Conservation (phyloP, 2,329 filamentous ascomycete genomes). For the Curvularia sp. region DNA sequence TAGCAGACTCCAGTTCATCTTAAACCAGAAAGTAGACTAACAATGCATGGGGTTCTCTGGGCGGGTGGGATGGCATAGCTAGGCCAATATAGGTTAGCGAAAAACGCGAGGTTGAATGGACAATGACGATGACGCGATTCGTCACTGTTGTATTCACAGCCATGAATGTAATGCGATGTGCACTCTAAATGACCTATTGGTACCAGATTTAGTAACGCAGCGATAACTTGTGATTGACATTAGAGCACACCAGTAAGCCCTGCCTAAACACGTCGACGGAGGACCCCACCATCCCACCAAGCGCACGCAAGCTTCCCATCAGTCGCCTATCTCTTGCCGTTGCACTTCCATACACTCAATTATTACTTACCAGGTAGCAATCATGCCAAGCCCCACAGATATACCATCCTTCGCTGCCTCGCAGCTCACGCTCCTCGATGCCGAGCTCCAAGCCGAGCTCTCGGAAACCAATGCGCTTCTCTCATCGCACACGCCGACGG, state of each 20-base stretch:
- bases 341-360: background rate
- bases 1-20: too few species aligned
- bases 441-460: conserved; percentile 75
- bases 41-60: background rate
- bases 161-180: background rate
- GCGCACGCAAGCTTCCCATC: background rate
- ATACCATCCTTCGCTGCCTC: conserved; percentile 72
- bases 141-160: background rate
- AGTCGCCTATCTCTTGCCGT: background rate
- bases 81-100: background rate
- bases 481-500: conserved; percentile 69
- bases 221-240: background rate
- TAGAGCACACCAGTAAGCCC: background rate
- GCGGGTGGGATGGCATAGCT: background rate
- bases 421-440: conserved; percentile 74
- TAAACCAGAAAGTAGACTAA: background rate
- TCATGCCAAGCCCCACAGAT: conserved; percentile 54
- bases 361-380: background rate
- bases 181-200: background rate
- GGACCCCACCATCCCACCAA: background rate
- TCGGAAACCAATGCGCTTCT: conserved; percentile 73
- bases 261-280: background rate
- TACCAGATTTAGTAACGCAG: background rate
- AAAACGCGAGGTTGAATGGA: background rate
- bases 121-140: conserved; percentile 7